phyloP scores from a whole-genome alignment of 768 basidiomycete species.

The Podaxis sp. region DNA sequence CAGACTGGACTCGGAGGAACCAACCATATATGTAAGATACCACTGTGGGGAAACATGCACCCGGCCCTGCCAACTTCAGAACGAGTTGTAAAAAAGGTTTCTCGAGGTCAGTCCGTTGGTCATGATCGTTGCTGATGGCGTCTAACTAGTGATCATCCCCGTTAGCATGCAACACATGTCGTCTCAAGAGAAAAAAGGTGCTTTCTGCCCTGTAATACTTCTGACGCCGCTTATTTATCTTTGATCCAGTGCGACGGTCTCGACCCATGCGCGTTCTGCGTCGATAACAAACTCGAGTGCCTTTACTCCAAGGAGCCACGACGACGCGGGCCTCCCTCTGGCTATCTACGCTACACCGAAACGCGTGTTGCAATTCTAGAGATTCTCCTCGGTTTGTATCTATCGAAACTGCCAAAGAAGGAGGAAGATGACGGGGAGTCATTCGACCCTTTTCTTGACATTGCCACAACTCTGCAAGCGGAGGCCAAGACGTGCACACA shows the following conservation, averaged over 20 bases:
- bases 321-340: constrained; percentile 30
- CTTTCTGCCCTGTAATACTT: background rate
- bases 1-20: constrained; percentile 12
- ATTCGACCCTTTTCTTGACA: constrained; percentile 19
- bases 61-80: constrained; percentile 15
- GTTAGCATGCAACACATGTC: constrained; percentile 32
- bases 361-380: constrained; percentile 28
- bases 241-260: constrained; percentile 29
- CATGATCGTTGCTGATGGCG: background rate
- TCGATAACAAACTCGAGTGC: constrained; percentile 28
- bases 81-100: constrained; percentile 16
- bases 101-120: constrained; percentile 8
- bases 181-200: constrained; percentile 32
- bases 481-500: constrained; percentile 27
- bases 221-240: background rate
- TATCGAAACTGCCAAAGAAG: constrained; percentile 17
- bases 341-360: constrained; percentile 29
- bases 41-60: constrained; percentile 16
- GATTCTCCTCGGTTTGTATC: constrained; percentile 27
- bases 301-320: constrained; percentile 30
- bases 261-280: constrained; percentile 30
- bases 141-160: background rate
- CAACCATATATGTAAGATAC: constrained; percentile 16
- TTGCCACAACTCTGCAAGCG: constrained; percentile 15
- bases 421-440: constrained; percentile 3